Evolutionary conservation across 2,329 filamentous ascomycete genomes (phyloP).

Genomic region (Penicillium sp.): DNA sequence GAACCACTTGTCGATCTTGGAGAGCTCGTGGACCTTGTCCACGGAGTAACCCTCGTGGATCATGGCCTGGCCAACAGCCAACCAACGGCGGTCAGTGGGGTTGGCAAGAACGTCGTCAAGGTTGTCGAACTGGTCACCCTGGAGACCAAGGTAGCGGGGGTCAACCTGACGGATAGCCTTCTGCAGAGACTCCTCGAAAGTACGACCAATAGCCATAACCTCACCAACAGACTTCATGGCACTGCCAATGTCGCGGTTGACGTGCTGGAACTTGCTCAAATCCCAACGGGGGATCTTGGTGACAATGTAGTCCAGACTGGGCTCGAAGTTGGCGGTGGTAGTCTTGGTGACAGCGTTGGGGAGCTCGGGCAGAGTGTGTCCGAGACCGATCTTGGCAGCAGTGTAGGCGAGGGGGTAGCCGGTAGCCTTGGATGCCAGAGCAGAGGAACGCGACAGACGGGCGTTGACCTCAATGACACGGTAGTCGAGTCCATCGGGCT

Average conservation of each 20-base stretch:
- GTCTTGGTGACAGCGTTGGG: constrained; percentile 98
- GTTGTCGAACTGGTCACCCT: constrained; percentile 91
- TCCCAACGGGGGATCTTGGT: constrained; percentile 99
- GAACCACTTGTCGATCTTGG: constrained; percentile 99
- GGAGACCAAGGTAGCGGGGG: constrained; percentile 86
- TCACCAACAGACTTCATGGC: constrained; percentile 99
- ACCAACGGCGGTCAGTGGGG: constrained; percentile 94
- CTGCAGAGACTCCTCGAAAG: constrained; percentile 98
- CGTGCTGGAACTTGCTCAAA: constrained; percentile 97
- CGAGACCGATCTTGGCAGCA: constrained; percentile 95
- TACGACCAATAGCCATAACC: constrained; percentile 98
- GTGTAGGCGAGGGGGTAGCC: constrained; percentile 97
- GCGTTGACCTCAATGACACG: constrained; percentile 99
- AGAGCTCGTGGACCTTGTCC: constrained; percentile 86
- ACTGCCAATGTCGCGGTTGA: constrained; percentile 94
- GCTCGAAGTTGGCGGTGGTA: constrained; percentile 98
- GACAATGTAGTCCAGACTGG: constrained; percentile 94
- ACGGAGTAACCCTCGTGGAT: constrained; percentile 94
- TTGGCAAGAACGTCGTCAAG: constrained; percentile 87
- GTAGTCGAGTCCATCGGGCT: constrained; percentile 96
- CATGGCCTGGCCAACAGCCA: constrained; percentile 97
- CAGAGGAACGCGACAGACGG: constrained; percentile 94
- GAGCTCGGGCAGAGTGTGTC: constrained; percentile 90
- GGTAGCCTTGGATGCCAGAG: constrained; percentile 95
- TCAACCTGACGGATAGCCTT: constrained; percentile 98